phyloP scores from a whole-genome alignment of 1,284 basidiomycete genomes.

The Marasmius sp. region DNA sequence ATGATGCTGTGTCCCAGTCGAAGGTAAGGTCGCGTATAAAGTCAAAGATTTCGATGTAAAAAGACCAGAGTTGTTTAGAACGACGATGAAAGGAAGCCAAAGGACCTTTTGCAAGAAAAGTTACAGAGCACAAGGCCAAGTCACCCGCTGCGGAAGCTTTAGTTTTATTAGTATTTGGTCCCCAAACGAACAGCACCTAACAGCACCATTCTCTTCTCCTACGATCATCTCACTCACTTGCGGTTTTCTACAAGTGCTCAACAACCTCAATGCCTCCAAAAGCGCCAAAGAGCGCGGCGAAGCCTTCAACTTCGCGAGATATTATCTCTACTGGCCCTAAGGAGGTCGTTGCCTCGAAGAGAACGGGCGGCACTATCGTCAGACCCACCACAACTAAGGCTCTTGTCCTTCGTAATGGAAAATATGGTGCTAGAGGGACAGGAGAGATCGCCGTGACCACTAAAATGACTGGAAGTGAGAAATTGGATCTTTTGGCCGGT shows the following conservation, averaged over 20 bases:
- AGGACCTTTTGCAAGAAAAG: too few relatives aligned
- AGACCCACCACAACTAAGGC: slow-evolving; percentile 68
- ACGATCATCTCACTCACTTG: too few relatives aligned
- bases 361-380: slow-evolving; percentile 44
- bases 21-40: too few relatives aligned
- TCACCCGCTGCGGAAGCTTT: too few relatives aligned
- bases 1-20: too few relatives aligned
- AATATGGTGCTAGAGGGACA: slow-evolving; percentile 65
- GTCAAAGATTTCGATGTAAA: too few relatives aligned
- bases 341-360: slow-evolving; percentile 32
- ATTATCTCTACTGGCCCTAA: slow-evolving; percentile 37
- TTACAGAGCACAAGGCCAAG: too few relatives aligned
- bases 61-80: too few relatives aligned
- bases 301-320: slow-evolving; percentile 36
- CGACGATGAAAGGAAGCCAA: too few relatives aligned
- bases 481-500: slow-evolving; percentile 76
- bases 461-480: slow-evolving; percentile 72
- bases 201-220: too few relatives aligned
- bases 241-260: background rate
- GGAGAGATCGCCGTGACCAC: slow-evolving; percentile 59
- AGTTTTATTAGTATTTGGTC: too few relatives aligned
- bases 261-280: slow-evolving; percentile 17
- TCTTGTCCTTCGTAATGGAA: slow-evolving; percentile 72
- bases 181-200: too few relatives aligned
- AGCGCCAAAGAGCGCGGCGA: slow-evolving; percentile 9